phyloP scores from a whole-genome alignment of 495 filamentous ascomycete genomes.

The Penicillium cosmopolitanum region DNA sequence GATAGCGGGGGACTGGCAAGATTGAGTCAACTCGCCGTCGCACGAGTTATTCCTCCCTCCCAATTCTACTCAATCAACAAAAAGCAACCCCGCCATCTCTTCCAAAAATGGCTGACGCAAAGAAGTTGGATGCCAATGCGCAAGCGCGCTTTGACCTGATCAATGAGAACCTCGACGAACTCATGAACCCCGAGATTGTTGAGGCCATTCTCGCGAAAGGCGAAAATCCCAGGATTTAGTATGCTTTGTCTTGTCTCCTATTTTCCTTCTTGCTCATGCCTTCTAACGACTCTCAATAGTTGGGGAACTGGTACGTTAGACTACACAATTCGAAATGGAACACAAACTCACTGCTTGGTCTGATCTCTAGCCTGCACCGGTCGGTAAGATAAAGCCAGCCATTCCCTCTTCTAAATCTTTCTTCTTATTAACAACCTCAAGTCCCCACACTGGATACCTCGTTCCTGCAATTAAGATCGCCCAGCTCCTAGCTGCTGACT shows the following conservation, averaged over 20 bases:
- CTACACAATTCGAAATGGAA: not conserved
- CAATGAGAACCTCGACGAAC: slow-evolving; percentile 76
- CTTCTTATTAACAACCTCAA: slow-evolving; percentile 59
- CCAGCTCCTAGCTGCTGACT: slow-evolving; percentile 82
- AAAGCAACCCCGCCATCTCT: too few species aligned
- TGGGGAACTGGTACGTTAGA: not conserved
- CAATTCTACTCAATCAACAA: not conserved
- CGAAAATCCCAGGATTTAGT: slow-evolving; percentile 78
- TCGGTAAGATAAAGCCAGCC: not conserved
- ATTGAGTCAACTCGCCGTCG: too few species aligned
- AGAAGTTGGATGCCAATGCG: not conserved
- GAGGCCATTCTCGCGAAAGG: slow-evolving; percentile 72
- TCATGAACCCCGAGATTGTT: slow-evolving; percentile 85
- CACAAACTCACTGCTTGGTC: not conserved
- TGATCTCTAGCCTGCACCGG: not conserved
- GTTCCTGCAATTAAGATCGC: slow-evolving; percentile 33
- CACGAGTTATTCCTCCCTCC: not conserved
- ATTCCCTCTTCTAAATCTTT: not conserved
- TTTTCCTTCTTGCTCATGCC: not conserved
- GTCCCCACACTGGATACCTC: slow-evolving; percentile 84
- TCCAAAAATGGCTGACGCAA: not conserved
- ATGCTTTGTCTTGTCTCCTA: slow-evolving; percentile 58
- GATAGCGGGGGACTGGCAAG: too few species aligned
- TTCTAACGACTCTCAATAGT: not conserved
- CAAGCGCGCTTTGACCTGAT: slow-evolving; percentile 46